Base-by-base conservation (phyloP, 805 yeast genomes). In the Kodamaea restingae region DNA sequence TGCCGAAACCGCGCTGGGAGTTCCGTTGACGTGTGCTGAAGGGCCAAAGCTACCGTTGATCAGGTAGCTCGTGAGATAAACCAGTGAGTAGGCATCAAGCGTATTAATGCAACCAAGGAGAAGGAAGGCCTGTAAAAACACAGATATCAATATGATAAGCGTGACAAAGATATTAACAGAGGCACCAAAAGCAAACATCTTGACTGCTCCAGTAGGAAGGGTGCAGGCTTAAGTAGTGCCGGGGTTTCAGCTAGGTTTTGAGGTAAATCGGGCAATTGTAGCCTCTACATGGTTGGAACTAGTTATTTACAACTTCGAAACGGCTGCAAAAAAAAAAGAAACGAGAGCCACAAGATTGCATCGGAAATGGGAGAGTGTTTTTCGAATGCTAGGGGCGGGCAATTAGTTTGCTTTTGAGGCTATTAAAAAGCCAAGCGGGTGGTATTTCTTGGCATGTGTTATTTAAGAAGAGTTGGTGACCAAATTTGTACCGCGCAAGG, bases 71-170 rank as follows among this genome's bases (percentile, higher is more conserved):
- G 75, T 65, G 36, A 80, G 50, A 44, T 67, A 81, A 0, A 75
- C 71, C 1, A 74, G 64, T 2, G 78, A 67, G 49, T 75, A 79
- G 0, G 70, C 56, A 0, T 59, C 31, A 4, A 61, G 43, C 0
- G 64, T 40, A 14, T 62, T 62, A 15, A 73, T 66, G 39, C 84
- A 78, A 2, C 88, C 84, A 4, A 79, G 51, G 9, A 81, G 57
- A 4, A 81, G 58, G 53, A 79, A 81, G 1, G 77, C 65, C 14
- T 80, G 55, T 4, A 82, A 55, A 42, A 79, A 71, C 2, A 71
- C 60, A 1, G 75, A 52, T 14, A 79, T 70, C 44, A 80, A 58
- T 25, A 76, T 63, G 3, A 75, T 47, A 0, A 70, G 22, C 7
- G 73, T 45, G 30, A 69, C 55, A 15, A 71, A 40, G 11, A 70